Base-by-base conservation (phyloP, 768 basidiomycete species). In the Scleroderma citrinum region DNA sequence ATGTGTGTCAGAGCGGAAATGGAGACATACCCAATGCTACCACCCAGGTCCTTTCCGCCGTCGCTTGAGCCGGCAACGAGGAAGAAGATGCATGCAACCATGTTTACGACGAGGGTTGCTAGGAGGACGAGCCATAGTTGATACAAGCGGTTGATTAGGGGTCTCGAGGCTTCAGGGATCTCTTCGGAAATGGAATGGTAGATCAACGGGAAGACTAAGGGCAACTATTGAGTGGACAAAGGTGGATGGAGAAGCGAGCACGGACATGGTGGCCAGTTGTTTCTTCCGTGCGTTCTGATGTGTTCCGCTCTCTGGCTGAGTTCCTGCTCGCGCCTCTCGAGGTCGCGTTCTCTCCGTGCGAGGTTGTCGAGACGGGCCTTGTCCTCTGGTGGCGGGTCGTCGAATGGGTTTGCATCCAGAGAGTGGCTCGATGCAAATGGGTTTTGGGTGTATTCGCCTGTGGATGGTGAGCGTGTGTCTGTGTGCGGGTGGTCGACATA, bases 241-340 rank as follows among this genome's bases (percentile, higher is more conserved):
- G 52, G 41, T 47, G 50, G 50, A 45, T 35, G 12, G 34, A 4
- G 40, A 44, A 11, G 49, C 50, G 44, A 10, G 41, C 34, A 73
- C 87, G 62, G 58, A 87, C 92, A 94, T 13, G 82, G 82, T 30
- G 95, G 95, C 84, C 89, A 99, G 69, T 99, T 99, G 64, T 89
- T 94, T 56, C 82, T 80, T 32, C 91, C 92, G 61, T 87, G 82
- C 44, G 67, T 76, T 57, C 84, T 73, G 46, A 91, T 76, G 56
- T 83, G 72, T 42, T 89, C 83, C 19, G 83, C 75, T 61, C 80
- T 84, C 57, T 78, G 72, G 54, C 71, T 76, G 51, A 92, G 74
- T 57, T 92, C 89, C 40, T 76, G 69, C 62, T 94, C 92, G 57
- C 93, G 75, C 53, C 82, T 73, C 60, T 83, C 82, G 26, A 98